Conservation (phyloP, 208 protist genomes). For the Acanthamoeba sp. region DNA sequence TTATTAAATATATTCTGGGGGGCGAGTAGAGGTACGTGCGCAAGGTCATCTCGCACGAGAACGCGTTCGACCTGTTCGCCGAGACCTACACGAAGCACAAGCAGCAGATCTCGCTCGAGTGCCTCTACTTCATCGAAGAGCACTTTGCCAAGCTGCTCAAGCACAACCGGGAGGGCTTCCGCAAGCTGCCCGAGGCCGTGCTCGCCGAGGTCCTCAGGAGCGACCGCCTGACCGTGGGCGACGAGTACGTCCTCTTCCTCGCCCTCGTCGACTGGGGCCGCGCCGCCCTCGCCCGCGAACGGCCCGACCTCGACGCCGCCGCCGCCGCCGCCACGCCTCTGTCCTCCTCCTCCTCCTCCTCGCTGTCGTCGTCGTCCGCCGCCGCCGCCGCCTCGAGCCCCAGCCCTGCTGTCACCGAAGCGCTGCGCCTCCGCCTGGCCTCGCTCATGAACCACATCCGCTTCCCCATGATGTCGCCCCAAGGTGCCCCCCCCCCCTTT, state of each 20-base stretch:
- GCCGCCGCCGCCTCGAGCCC: not conserved
- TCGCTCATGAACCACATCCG: not conserved
- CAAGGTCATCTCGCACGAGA: constrained; percentile 34
- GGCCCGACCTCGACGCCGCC: not conserved
- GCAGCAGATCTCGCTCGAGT: constrained; percentile 62
- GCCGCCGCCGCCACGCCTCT: not conserved
- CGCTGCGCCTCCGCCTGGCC: not conserved
- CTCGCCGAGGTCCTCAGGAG: constrained; percentile 3
- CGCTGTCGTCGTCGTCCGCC: not conserved
- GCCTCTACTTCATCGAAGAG: constrained; percentile 60
- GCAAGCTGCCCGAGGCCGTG: constrained; percentile 32
- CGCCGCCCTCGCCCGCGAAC: constrained; percentile 6
- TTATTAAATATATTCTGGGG: constrained; percentile 80
- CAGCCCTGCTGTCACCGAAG: not conserved
- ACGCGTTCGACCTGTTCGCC: constrained; percentile 46
- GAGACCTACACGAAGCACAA: constrained; percentile 61
- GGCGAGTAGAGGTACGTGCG: constrained; percentile 1
- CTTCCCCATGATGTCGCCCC: constrained; percentile 29
- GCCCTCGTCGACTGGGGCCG: constrained; percentile 35
- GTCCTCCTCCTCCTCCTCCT: not conserved
- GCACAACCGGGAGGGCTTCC: constrained; percentile 39
- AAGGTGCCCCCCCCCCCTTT: not conserved
- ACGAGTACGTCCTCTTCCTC: constrained; percentile 59
- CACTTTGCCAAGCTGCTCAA: constrained; percentile 36
- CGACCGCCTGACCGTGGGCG: constrained; percentile 45